phyloP scores from a whole-genome alignment of 352 stramenopile genomes.

The Globisporangium orthogonon region DNA sequence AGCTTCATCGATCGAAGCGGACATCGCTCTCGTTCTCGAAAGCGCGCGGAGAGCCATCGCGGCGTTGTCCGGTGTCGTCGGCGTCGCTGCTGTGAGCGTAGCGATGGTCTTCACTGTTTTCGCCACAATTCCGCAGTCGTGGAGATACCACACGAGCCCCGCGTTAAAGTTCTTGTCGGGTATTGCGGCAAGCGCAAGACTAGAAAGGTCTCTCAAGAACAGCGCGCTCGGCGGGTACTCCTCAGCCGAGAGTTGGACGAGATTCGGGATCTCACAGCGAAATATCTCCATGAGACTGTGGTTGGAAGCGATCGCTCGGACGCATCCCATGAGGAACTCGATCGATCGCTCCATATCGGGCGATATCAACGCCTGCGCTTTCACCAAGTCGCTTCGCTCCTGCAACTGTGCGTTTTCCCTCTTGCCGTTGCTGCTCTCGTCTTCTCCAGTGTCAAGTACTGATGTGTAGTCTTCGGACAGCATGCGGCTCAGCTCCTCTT shows the following conservation, averaged over 20 bases:
- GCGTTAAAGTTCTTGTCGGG: slow-evolving; percentile 64
- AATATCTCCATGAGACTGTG: slow-evolving; percentile 49
- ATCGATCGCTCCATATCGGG: slow-evolving; percentile 29
- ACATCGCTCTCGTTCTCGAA: neutral
- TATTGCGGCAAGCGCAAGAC: slow-evolving; percentile 35
- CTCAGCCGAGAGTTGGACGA: slow-evolving; percentile 54
- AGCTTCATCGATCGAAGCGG: neutral
- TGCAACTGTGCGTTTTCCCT: too few species aligned
- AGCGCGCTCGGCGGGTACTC: slow-evolving; percentile 42
- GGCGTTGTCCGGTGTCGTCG: slow-evolving; percentile 25
- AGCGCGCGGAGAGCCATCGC: slow-evolving; percentile 23
- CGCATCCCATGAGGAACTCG: slow-evolving; percentile 53
- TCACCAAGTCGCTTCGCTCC: too few species aligned
- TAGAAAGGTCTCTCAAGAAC: slow-evolving; percentile 43
- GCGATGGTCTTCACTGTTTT: slow-evolving; percentile 42
- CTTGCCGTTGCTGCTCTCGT: too few species aligned
- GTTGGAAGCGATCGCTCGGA: slow-evolving; percentile 49
- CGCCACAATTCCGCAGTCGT: slow-evolving; percentile 50
- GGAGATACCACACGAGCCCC: slow-evolving; percentile 67
- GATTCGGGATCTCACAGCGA: slow-evolving; percentile 61
- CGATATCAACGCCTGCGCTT: neutral
- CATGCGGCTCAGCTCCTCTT: slow-evolving; percentile 35
- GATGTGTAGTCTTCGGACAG: neutral
- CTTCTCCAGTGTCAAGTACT: neutral
- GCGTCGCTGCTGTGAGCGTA: slow-evolving; percentile 25